phyloP scores from a whole-genome alignment of 106 monocot species.

The Phalaenopsis aphrodite region DNA sequence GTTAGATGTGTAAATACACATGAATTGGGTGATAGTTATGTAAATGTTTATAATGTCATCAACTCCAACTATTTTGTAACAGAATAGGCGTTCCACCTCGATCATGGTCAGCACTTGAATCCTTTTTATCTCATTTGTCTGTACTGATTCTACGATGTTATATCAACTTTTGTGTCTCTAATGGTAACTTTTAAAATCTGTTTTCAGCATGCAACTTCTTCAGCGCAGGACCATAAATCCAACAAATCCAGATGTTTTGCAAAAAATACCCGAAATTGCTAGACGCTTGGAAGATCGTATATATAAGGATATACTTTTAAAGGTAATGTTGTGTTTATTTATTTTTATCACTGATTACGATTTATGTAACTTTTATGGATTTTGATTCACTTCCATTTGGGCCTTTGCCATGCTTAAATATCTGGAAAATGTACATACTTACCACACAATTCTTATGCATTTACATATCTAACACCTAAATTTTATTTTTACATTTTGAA shows the following conservation, averaged over 20 bases:
- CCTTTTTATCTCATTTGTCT: neutral
- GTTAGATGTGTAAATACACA: too few species aligned
- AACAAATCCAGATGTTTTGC: constrained; percentile 19
- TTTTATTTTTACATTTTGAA: too few species aligned
- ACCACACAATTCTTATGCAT: too few species aligned
- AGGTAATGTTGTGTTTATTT: constrained; percentile 20
- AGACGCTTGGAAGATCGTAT: constrained; percentile 45
- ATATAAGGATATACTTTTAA: constrained; percentile 36
- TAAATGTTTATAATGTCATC: neutral
- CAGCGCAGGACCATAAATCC: constrained; percentile 22
- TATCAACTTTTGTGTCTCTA: neutral
- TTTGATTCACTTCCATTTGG: neutral
- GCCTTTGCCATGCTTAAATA: neutral
- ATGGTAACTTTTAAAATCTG: neutral
- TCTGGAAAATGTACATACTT: too few species aligned
- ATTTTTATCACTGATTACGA: neutral
- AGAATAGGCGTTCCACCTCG: neutral
- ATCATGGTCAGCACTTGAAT: neutral
- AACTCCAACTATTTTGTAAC: neutral
- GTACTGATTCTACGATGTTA: neutral
- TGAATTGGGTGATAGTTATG: too few species aligned
- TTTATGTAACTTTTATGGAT: neutral
- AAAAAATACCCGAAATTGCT: constrained; percentile 42
- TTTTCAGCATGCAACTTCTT: constrained; percentile 19
- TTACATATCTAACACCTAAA: too few species aligned